Evolutionary conservation across 2,329 filamentous ascomycete genomes (phyloP).

Genomic region (Aspergillus fumigatiaffinis): DNA sequence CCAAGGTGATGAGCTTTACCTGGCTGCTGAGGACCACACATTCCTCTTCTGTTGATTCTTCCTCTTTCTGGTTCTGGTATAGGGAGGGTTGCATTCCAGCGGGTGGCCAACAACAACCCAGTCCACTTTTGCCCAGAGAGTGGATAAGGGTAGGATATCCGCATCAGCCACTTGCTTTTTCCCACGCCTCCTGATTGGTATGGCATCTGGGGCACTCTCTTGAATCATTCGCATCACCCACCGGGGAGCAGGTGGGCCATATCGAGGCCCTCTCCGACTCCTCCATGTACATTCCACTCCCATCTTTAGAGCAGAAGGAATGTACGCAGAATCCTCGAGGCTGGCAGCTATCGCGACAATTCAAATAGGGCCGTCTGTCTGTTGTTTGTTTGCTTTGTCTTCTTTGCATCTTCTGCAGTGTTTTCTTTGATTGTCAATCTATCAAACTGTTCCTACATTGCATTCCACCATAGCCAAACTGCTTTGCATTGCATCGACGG

Average conservation of each 20-base stretch:
- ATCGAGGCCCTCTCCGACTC: slow-evolving; percentile 17
- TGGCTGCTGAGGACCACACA: slow-evolving; percentile 19
- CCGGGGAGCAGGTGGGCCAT: slow-evolving; percentile 19
- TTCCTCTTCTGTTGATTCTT: slow-evolving; percentile 20
- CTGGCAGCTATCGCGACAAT: slow-evolving; percentile 28
- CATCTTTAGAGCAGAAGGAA: slow-evolving; percentile 33
- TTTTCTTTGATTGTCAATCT: slow-evolving; percentile 35
- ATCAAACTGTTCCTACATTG: slow-evolving; percentile 30
- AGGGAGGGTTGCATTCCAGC: slow-evolving; percentile 34
- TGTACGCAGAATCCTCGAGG: slow-evolving; percentile 33
- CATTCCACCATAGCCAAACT: slow-evolving; percentile 18
- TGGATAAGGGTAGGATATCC: slow-evolving; percentile 21
- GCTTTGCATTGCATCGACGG: slow-evolving; percentile 6
- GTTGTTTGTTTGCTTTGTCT: slow-evolving; percentile 44
- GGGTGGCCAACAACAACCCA: slow-evolving; percentile 28
- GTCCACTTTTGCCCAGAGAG: slow-evolving; percentile 12
- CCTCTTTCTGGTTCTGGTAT: slow-evolving; percentile 29
- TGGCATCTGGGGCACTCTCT: slow-evolving; percentile 8
- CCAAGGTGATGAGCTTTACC: slow-evolving; percentile 15
- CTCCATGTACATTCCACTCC: slow-evolving; percentile 30
- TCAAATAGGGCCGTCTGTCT: slow-evolving; percentile 37
- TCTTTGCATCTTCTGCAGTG: slow-evolving; percentile 40
- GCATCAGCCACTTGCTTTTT: slow-evolving; percentile 19
- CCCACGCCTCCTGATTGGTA: slow-evolving; percentile 22
- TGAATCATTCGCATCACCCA: slow-evolving; percentile 19